Percentiles rank a stretch among this genome's conserved stretches.
Conservation (phyloP, 306 rosid genomes). For the Sindora glabra region DNA sequence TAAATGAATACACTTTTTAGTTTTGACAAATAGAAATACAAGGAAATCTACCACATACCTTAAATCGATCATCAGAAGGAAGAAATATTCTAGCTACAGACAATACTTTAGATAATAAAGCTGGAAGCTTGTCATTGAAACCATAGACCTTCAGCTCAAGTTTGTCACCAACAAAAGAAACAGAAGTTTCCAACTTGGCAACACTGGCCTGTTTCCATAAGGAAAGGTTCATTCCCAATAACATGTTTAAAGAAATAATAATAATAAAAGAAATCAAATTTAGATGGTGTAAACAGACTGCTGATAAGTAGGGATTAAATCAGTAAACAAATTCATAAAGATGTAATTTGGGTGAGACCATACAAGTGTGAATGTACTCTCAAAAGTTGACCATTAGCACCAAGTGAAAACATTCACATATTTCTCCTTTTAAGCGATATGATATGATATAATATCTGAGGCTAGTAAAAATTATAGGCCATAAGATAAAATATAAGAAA, state of each 20-base stretch:
- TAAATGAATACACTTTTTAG: neutral
- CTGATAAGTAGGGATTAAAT: neutral
- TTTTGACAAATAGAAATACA: neutral
- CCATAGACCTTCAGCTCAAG: slow-evolving; percentile 87
- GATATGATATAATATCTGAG: neutral
- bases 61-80: slow-evolving; percentile 69
- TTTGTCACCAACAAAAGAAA: slow-evolving; percentile 56
- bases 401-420: neutral
- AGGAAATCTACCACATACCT: slow-evolving; percentile 33
- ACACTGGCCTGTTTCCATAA: slow-evolving; percentile 61
- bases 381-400: neutral
- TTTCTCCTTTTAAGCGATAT: no score
- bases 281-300: neutral
- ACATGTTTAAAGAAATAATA: no score
- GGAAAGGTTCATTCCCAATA: neutral
- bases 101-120: slow-evolving; percentile 62
- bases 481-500: neutral
- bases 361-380: neutral
- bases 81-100: slow-evolving; percentile 53
- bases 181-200: slow-evolving; percentile 96
- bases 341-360: neutral
- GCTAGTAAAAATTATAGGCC: neutral
- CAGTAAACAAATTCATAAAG: neutral
- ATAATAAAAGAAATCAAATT: no score
- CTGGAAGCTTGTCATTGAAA: slow-evolving; percentile 79